Conservation (phyloP, 1,139 yeast genomes). For the Nakaseomyces sp. region DNA sequence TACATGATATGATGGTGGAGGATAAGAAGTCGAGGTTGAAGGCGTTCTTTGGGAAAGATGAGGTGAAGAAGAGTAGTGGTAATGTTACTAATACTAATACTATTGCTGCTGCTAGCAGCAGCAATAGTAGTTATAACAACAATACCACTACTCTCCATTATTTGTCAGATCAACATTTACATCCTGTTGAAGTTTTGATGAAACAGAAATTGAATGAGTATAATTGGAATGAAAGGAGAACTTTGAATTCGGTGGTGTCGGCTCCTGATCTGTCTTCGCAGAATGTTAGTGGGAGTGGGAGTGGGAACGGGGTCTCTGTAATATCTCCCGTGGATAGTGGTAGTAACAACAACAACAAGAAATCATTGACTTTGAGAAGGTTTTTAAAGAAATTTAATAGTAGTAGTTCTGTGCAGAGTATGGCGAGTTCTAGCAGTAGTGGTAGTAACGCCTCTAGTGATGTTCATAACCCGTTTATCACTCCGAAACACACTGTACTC, state of each 20-base stretch:
- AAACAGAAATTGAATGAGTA: constrained; percentile 22
- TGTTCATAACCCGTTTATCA: no score
- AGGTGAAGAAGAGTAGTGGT: background rate
- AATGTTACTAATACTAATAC: no score
- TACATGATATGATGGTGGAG: background rate
- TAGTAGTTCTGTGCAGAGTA: constrained; percentile 7
- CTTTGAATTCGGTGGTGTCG: background rate
- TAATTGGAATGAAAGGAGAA: background rate
- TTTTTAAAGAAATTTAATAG: constrained; percentile 30
- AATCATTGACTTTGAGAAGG: constrained; percentile 30
- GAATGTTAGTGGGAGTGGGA: no score
- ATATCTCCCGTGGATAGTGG: no score
- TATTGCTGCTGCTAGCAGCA: no score
- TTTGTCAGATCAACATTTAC: constrained; percentile 14
- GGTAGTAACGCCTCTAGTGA: background rate
- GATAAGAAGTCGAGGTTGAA: background rate
- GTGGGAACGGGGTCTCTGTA: background rate
- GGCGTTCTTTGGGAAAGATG: background rate
- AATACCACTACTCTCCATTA: no score
- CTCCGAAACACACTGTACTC: constrained; percentile 4
- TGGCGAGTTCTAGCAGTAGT: background rate
- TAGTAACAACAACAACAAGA: constrained; percentile 16
- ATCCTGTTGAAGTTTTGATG: constrained; percentile 21
- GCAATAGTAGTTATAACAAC: no score
- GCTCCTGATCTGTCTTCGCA: background rate